Base-by-base conservation (phyloP, 345 rosid genomes). In the Euphorbia peplus region DNA sequence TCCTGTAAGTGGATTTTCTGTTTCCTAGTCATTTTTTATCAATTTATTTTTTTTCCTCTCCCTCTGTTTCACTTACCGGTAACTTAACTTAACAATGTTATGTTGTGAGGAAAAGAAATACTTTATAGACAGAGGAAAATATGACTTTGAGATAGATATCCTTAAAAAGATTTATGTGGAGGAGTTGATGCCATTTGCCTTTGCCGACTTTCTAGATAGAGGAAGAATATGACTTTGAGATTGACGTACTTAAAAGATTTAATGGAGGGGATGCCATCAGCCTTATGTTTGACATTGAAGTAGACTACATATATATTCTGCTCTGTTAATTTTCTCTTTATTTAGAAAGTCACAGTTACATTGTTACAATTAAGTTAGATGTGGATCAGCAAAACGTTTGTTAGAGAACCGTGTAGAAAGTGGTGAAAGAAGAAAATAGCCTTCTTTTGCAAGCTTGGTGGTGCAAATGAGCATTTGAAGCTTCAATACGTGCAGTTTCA, bases 1-100 rank as follows among this genome's bases (percentile, higher is more conserved):
- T 79, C 98, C 98, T 3, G 96, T 91, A 76, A 84, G 95, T 53
- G 29, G 42, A 26, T 11, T 11, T 3, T 46, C 3, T 57, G 14
- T 42, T 41, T 44, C 18, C 50, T 44, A 11, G 2, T 44, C 18
- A 44, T 8, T 46, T 42, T 0, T 28, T 16, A n/a, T 1, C 16
- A 18, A 3, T n/a, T 22, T 24, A 21, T n/a, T 32, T 52, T 32
- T 19, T 1, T 35, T 24, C 3, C 6, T 57, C 21, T 29, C 7
- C 32, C 15, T 32, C 26, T 60, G 46, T 32, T 35, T 21, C 24
- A 16, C 19, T n/a, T 30, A 30, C 22, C 9, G 32, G 37, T 4
- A 30, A 30, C 8, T 5, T 4, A 30, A 30, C 8, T 5, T 11
- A 50, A 50, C 25, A 29, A 59, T 30, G 22, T 7, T 30, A 15